phyloP scores from a whole-genome alignment of 2,329 filamentous ascomycete genomes.

The Alternaria sp. region DNA sequence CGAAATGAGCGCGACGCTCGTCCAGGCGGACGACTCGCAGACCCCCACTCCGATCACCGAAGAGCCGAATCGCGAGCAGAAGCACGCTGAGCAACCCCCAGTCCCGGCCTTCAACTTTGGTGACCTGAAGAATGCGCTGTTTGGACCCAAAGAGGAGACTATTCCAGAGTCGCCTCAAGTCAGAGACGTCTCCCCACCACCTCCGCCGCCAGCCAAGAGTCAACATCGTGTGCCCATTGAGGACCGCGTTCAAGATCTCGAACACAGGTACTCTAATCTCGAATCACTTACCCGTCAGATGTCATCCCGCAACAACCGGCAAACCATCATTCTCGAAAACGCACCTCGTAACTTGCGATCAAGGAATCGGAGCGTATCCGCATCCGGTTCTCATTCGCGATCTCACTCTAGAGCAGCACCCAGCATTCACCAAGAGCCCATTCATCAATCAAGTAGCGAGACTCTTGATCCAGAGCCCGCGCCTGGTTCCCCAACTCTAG shows the following conservation, averaged over 20 bases:
- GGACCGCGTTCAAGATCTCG: conserved; percentile 45
- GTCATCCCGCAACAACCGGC: conserved; percentile 45
- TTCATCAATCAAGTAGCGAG: conserved; percentile 27
- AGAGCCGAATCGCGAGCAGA: conserved; percentile 4
- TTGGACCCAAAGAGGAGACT: conserved; percentile 24
- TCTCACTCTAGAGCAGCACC: conserved; percentile 23
- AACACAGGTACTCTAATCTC: conserved; percentile 40
- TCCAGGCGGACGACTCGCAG: conserved; percentile 28
- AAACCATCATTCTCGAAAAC: conserved; percentile 51
- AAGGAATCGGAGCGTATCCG: conserved; percentile 39
- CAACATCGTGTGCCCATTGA: conserved; percentile 41
- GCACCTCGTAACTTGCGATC: conserved; percentile 45
- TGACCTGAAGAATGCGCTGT: conserved; percentile 37
- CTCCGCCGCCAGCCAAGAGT: conserved; percentile 18
- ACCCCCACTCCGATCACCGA: conserved; percentile 17
- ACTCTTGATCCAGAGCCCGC: conserved; percentile 14
- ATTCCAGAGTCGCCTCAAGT: conserved; percentile 14
- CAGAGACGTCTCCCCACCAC: conserved; percentile 21
- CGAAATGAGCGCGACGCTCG: conserved; percentile 37
- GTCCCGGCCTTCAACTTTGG: conserved; percentile 50
- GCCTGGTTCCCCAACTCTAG: conserved; percentile 22
- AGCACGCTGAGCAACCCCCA: conserved; percentile 21
- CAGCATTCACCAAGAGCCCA: conserved; percentile 27
- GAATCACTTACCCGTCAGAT: conserved; percentile 44
- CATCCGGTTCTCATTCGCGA: conserved; percentile 22